These are phyloP conservation scores for Ilyonectria sp. DNA, from an alignment of 2,329 filamentous ascomycete species.

Conservation along the genomic window DNA sequence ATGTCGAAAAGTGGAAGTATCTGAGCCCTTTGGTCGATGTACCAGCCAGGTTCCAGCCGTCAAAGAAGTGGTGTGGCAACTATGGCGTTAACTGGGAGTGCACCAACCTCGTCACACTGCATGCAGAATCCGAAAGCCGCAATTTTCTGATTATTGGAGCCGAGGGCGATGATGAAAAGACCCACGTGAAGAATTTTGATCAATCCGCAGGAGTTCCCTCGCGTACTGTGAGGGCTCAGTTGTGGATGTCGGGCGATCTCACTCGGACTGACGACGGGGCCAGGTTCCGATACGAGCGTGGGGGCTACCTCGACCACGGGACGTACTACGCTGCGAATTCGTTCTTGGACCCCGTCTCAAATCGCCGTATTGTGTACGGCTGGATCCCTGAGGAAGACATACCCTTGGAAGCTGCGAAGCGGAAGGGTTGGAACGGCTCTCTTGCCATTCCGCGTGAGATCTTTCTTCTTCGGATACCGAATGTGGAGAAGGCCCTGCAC, in stretches of 20 bases:
- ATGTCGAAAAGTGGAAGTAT: constrained; percentile 60
- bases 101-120: constrained; percentile 59
- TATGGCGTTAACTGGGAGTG: constrained; percentile 66
- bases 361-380: constrained; percentile 58
- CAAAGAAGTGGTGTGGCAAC: constrained; percentile 62
- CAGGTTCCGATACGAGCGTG: constrained; percentile 20
- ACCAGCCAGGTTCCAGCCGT: constrained; percentile 53
- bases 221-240: constrained; percentile 14
- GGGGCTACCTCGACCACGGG: constrained; percentile 39
- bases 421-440: constrained; percentile 64
- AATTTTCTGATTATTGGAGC: constrained; percentile 61
- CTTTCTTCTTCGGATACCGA: constrained; percentile 52
- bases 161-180: constrained; percentile 53
- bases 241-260: constrained; percentile 34
- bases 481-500: constrained; percentile 54
- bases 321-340: constrained; percentile 62
- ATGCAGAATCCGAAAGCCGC: constrained; percentile 44
- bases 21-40: constrained; percentile 58
- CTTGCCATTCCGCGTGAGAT: constrained; percentile 61
- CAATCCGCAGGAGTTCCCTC: background rate
- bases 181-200: constrained; percentile 12
- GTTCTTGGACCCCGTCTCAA: constrained; percentile 59
- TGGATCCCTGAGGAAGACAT: constrained; percentile 67
- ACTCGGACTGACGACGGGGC: constrained; percentile 8
- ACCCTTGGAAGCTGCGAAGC: constrained; percentile 54